Conservation (phyloP, 768 basidiomycete genomes). For the Suillus subalutaceus region DNA sequence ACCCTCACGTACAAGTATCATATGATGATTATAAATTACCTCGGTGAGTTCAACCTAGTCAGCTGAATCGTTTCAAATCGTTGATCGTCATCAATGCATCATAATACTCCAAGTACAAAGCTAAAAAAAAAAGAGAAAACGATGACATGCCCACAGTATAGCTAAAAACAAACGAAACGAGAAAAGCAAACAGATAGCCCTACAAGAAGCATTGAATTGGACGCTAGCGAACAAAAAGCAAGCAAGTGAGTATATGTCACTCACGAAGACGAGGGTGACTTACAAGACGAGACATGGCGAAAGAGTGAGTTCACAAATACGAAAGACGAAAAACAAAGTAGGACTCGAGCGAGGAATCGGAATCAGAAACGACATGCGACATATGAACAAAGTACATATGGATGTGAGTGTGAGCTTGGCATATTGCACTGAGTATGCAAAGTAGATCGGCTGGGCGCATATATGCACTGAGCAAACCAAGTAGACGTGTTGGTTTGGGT, state of each 20-base stretch:
- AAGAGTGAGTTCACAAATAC: background rate
- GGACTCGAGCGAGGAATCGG: background rate
- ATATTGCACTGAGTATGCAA: conserved; percentile 2
- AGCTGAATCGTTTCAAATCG: background rate
- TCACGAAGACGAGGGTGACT: background rate
- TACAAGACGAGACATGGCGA: background rate
- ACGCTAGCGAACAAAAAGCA: background rate
- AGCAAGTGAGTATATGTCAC: background rate
- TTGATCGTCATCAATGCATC: background rate
- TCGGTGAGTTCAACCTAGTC: background rate
- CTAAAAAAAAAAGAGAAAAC: background rate
- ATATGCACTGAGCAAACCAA: conserved; percentile 2
- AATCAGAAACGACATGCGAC: background rate
- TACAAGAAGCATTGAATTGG: conserved; percentile 6
- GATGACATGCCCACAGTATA: conserved; percentile 4
- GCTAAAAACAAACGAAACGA: conserved; percentile 4
- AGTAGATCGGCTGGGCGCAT: background rate
- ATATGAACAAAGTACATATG: background rate
- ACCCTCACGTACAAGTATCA: background rate
- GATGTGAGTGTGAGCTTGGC: background rate
- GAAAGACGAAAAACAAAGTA: background rate
- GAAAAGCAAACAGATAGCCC: conserved; percentile 8
- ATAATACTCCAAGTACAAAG: conserved; percentile 1
- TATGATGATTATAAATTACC: background rate
- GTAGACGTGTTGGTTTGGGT: background rate